Conservation (phyloP, 2,329 filamentous ascomycete species). For the Coniochaeta prunicola region DNA sequence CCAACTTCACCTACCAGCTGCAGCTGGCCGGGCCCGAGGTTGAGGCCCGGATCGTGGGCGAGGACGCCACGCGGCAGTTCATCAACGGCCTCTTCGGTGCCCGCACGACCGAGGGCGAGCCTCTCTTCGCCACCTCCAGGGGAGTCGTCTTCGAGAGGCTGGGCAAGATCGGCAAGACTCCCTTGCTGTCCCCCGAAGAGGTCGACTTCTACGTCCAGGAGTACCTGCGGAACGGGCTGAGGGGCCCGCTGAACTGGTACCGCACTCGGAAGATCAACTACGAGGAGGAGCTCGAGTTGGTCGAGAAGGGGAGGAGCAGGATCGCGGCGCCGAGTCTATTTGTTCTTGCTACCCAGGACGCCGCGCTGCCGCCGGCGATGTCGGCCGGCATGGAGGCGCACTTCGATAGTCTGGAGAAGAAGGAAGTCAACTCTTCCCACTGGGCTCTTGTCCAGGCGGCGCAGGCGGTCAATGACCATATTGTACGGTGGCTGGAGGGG, state of each 20-base stretch:
- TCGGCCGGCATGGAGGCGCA: slow-evolving; percentile 61
- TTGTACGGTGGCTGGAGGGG: slow-evolving; percentile 60
- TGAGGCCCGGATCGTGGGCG: slow-evolving; percentile 43
- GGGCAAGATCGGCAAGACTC: slow-evolving; percentile 45
- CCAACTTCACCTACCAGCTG: slow-evolving; percentile 77
- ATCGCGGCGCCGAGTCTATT: slow-evolving; percentile 64
- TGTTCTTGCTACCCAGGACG: slow-evolving; percentile 64
- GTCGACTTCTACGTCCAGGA: slow-evolving; percentile 69
- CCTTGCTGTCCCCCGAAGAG: slow-evolving; percentile 60
- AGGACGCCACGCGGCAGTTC: slow-evolving; percentile 60
- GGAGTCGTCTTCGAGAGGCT: slow-evolving; percentile 62
- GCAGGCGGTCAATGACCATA: slow-evolving; percentile 59
- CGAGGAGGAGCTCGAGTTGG: slow-evolving; percentile 62
- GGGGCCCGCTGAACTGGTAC: slow-evolving; percentile 86
- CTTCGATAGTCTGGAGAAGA: slow-evolving; percentile 57
- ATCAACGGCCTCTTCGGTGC: slow-evolving; percentile 67
- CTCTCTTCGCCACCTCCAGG: slow-evolving; percentile 48
- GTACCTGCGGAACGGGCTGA: slow-evolving; percentile 65
- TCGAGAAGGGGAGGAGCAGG: slow-evolving; percentile 48
- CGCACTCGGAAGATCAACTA: slow-evolving; percentile 65
- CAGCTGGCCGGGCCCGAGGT: slow-evolving; percentile 66
- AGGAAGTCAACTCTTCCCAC: slow-evolving; percentile 63
- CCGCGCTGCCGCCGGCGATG: slow-evolving; percentile 65
- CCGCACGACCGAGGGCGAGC: slow-evolving; percentile 44
- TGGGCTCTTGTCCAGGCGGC: slow-evolving; percentile 77